These are phyloP conservation scores for Vitis hybrid DNA, from an alignment of 177 flowering plant genomes.

Conservation along the genomic window DNA sequence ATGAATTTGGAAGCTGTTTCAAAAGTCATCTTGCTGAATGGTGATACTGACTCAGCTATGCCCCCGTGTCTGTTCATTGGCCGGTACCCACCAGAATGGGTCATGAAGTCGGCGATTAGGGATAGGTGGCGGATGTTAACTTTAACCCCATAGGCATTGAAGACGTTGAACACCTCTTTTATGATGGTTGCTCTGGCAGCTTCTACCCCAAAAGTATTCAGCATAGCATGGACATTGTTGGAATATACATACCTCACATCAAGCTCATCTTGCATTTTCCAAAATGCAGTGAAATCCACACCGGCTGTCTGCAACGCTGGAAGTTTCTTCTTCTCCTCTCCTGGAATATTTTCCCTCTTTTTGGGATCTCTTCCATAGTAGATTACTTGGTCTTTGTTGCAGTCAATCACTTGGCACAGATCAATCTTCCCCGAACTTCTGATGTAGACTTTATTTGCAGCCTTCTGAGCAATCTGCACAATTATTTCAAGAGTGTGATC, in stretches of 20 bases:
- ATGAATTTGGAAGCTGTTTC: conserved; percentile 88
- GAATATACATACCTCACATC: conserved; percentile 60
- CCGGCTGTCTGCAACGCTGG: conserved; percentile 73
- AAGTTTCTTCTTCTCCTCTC: conserved; percentile 18
- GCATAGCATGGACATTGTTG: conserved; percentile 70
- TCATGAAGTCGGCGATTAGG: conserved; percentile 90
- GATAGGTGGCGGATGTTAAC: conserved; percentile 69
- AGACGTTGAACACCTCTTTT: conserved; percentile 62
- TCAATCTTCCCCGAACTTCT: conserved; percentile 62
- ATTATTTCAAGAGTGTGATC: neutral
- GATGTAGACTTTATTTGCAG: conserved; percentile 68
- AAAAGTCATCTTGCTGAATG: conserved; percentile 74
- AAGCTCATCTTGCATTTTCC: conserved; percentile 71
- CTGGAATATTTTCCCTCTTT: conserved; percentile 15
- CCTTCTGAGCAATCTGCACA: conserved; percentile 70
- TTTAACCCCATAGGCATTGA: conserved; percentile 60
- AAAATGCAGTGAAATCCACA: conserved; percentile 60
- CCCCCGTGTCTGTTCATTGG: conserved; percentile 80
- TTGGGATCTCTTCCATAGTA: conserved; percentile 39
- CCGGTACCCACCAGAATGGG: conserved; percentile 69
- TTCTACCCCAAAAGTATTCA: conserved; percentile 83
- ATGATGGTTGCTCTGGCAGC: conserved; percentile 85
- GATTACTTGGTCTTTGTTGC: conserved; percentile 42
- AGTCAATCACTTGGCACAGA: conserved; percentile 43
- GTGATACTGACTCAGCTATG: conserved; percentile 68